Base-by-base conservation (phyloP, 352 stramenopile genomes). In the Phytophthora melonis region DNA sequence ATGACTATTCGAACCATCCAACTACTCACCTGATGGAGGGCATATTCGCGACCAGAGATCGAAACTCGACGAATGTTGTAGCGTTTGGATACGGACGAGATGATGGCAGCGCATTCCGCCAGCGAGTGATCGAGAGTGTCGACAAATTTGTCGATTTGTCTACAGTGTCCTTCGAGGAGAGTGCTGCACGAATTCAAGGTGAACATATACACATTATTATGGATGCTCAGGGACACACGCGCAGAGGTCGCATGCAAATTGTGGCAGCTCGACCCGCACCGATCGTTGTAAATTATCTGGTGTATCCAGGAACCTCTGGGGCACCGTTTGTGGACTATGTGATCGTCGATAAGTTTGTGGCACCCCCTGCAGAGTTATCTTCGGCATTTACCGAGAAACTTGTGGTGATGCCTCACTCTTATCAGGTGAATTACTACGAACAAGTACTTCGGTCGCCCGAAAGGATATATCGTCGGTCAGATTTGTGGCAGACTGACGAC, bases 391-490 rank as follows among this genome's bases (percentile, higher is more conserved):
- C 78, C 0, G 90, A 97, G 65, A 93, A 90, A 61, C 74, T 97
- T 21, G 82, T 92, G 13, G 59, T 95, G 21, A 66, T 96, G 6
- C 85, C 88, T n/a, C 47, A 82, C 21, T 90, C 76, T 14, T 97
- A 97, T 62, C 90, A 97, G 68, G 86, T 93, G 45, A 97, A 97
- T 53, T 83, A 93, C 66, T 96, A 86, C 73, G 54, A 75, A 19
- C 25, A 68, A 21, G 25, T 70, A 8, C 53, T 70, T 27, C 27
- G 8, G 34, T 56, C 70, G 16, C 62, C 68, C 18, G 61, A 73
- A 23, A 68, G 36, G 18, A 55, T 58, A 34, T 21, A 16, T 54
- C 32, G 19, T 6, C 66, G 72, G 59, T 39, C 61, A 9, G 59
- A 67, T 68, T 65, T 84, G n/a, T 86, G 76, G 77, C 8, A 60